A percentile compares a stretch with the other conserved stretches of the same genome.
These are phyloP conservation scores for Lomentospora prolificans DNA, from an alignment of 2,329 filamentous ascomycete species.

Conservation along the genomic window DNA sequence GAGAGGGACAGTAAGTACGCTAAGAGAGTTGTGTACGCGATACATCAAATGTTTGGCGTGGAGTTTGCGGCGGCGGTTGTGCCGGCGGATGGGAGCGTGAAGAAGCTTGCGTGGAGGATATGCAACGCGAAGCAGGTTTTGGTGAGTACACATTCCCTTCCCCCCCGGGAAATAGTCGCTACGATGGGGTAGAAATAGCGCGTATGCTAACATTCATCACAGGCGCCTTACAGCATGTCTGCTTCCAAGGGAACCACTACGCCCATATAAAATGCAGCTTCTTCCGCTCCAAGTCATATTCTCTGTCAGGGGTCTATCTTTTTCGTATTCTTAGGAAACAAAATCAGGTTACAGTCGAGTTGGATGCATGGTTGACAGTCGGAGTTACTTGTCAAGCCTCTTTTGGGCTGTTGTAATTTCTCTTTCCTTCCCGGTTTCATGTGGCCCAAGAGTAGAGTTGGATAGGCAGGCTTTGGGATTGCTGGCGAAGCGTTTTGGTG, in stretches of 20 bases:
- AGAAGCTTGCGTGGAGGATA: slow-evolving; percentile 86
- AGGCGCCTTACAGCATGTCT: slow-evolving; percentile 67
- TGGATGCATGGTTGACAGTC: no score
- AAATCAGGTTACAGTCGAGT: no score
- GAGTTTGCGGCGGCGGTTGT: slow-evolving; percentile 93
- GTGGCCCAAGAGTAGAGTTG: no score
- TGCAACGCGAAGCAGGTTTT: slow-evolving; percentile 93
- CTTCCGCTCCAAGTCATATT: not conserved
- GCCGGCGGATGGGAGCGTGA: slow-evolving; percentile 80
- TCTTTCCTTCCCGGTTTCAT: no score
- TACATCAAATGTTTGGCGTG: slow-evolving; percentile 93
- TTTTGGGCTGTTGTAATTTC: no score
- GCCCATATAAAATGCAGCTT: slow-evolving; percentile 23
- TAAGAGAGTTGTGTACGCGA: slow-evolving; percentile 82
- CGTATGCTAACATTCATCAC: slow-evolving; percentile 14
- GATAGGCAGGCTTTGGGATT: no score
- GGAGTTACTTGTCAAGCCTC: no score
- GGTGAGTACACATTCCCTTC: slow-evolving; percentile 51
- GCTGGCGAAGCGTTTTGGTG: no score
- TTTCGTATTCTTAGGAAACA: no score
- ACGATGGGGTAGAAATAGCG: no score
- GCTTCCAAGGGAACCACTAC: slow-evolving; percentile 52
- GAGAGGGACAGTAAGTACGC: slow-evolving; percentile 85
- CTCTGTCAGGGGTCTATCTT: not conserved
- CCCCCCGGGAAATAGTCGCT: no score